Conservation (phyloP, 2,329 filamentous ascomycete species). For the Chrysoporthe austroafricana region DNA sequence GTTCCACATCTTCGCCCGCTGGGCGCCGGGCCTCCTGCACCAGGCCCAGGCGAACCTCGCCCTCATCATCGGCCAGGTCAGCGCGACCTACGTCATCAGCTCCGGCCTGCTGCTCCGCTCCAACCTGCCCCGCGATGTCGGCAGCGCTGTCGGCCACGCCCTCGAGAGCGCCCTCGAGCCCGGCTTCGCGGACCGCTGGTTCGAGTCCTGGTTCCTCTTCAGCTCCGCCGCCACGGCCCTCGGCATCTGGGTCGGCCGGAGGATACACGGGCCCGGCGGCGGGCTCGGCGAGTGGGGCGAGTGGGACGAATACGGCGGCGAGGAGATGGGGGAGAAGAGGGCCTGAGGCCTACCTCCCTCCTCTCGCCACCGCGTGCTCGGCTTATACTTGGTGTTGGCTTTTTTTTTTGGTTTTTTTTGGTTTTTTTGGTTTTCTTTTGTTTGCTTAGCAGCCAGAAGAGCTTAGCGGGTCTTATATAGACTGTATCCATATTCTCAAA, state of each 20-base stretch:
- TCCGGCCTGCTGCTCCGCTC: conserved; percentile 76
- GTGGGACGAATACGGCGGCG: conserved; percentile 63
- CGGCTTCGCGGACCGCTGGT: conserved; percentile 79
- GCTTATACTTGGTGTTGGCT: too few relatives aligned
- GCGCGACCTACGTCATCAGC: conserved; percentile 83
- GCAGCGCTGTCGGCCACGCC: conserved; percentile 76
- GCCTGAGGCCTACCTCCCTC: conserved; percentile 45
- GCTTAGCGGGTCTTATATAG: neutral
- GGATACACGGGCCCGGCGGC: conserved; percentile 50
- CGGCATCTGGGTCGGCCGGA: conserved; percentile 75
- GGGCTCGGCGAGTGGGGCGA: conserved; percentile 48
- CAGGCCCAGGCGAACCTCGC: conserved; percentile 79
- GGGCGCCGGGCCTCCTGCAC: conserved; percentile 71
- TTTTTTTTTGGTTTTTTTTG: too few relatives aligned
- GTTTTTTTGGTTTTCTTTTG: too few relatives aligned
- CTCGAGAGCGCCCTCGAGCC: conserved; percentile 76
- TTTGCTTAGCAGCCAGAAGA: too few relatives aligned
- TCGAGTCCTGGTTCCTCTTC: conserved; percentile 82
- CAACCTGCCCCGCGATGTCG: conserved; percentile 77
- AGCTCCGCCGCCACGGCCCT: conserved; percentile 67
- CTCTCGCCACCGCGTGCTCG: too few relatives aligned
- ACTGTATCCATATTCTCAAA: too few relatives aligned
- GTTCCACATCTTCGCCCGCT: conserved; percentile 77
- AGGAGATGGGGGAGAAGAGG: conserved; percentile 74
- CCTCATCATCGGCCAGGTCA: conserved; percentile 77